Evolutionary conservation across 1,284 basidiomycete genomes (phyloP).

Genomic region (Ustilago curta): DNA sequence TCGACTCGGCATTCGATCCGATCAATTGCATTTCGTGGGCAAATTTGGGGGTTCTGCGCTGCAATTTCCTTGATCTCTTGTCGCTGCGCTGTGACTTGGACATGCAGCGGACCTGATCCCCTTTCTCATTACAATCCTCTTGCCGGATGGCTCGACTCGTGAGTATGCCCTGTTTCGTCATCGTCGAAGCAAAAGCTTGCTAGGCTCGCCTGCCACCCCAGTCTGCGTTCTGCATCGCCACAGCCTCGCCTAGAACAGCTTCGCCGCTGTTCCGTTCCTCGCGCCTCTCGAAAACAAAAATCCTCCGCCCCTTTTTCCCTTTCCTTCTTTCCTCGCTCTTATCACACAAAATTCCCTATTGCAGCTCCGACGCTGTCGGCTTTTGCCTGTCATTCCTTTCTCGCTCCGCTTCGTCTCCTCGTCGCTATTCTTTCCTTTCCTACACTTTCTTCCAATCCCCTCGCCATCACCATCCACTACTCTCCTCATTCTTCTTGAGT

Average conservation of each 20-base stretch:
- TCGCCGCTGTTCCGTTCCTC: slow-evolving; percentile 4
- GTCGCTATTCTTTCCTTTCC: not conserved
- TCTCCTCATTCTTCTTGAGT: not conserved
- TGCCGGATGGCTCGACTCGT: slow-evolving; percentile 32
- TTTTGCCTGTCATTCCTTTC: slow-evolving; percentile 20
- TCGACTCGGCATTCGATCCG: slow-evolving; percentile 17
- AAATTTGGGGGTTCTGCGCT: not conserved
- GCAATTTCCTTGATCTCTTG: slow-evolving; percentile 4
- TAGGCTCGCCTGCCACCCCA: not conserved
- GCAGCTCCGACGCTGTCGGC: slow-evolving; percentile 19
- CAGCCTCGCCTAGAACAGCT: not conserved
- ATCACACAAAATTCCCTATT: slow-evolving; percentile 1
- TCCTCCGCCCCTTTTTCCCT: not conserved
- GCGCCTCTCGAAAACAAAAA: not conserved
- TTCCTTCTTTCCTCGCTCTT: not conserved
- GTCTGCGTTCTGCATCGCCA: slow-evolving; percentile 2
- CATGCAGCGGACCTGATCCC: slow-evolving; percentile 35
- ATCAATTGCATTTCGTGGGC: slow-evolving; percentile 12
- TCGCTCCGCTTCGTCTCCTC: not conserved
- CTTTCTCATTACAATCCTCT: slow-evolving; percentile 17
- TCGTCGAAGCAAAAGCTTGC: slow-evolving; percentile 1
- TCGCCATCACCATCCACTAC: not conserved
- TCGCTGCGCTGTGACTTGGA: slow-evolving; percentile 28
- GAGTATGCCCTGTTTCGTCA: slow-evolving; percentile 18
- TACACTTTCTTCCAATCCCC: not conserved